Conservation (phyloP, 2,329 filamentous ascomycete species). For the Fusarium sp. region DNA sequence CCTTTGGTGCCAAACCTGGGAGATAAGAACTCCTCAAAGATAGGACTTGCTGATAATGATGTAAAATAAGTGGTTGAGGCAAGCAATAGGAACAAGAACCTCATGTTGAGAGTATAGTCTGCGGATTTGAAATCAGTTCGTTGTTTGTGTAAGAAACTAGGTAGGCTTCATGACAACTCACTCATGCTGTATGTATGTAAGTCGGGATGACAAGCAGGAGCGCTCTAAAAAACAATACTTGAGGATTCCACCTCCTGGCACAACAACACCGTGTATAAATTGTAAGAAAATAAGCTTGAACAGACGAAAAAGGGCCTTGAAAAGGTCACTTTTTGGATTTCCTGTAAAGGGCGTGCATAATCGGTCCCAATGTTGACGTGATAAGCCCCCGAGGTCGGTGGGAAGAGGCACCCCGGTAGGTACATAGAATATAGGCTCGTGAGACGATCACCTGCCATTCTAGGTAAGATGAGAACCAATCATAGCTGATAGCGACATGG, state of each 20-base stretch:
- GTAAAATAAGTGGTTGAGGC: constrained; percentile 22
- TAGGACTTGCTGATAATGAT: constrained; percentile 20
- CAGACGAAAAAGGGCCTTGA: not conserved
- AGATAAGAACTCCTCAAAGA: constrained; percentile 25
- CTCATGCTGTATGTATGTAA: constrained; percentile 5
- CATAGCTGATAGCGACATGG: constrained; percentile 12
- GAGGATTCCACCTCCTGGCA: not conserved
- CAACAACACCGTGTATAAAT: not conserved
- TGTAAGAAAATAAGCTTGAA: not conserved
- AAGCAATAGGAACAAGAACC: constrained; percentile 18
- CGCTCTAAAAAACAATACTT: not conserved
- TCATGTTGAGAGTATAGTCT: constrained; percentile 9
- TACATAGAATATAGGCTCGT: constrained; percentile 38
- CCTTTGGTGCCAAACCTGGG: constrained; percentile 54
- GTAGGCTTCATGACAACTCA: constrained; percentile 7
- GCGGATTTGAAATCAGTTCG: constrained; percentile 7
- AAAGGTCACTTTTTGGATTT: not conserved
- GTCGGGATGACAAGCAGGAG: not conserved
- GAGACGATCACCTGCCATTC: constrained; percentile 44
- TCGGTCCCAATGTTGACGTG: constrained; percentile 35
- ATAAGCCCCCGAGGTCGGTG: constrained; percentile 28
- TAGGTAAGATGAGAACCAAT: constrained; percentile 35
- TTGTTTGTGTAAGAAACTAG: not conserved
- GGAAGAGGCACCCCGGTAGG: constrained; percentile 37
- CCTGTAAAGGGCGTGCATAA: constrained; percentile 13